Evolutionary conservation across 225 moss, liverwort and hornwort genomes (phyloP), one percentile per base, ranked within the genome.

Genomic region (Rhytidiadelphus loreus): DNA sequence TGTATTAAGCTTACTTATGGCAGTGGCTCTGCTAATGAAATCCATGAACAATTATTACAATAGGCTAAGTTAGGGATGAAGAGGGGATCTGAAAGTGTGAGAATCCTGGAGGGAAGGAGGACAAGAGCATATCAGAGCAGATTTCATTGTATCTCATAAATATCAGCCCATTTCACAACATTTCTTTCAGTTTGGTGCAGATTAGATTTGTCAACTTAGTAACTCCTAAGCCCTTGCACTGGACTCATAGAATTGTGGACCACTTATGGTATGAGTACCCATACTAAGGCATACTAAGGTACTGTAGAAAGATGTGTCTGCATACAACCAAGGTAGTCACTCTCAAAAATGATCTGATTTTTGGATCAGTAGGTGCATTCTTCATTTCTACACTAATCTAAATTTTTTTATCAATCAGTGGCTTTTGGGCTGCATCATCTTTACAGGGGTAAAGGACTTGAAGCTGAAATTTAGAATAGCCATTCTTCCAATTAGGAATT

Each of bases 141-240:
- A 91, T 91, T 91, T 90, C 70, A 82, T 91, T 88, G 89, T 82
- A 91, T 87, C 87, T 90, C 3, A 9, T 35, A 63, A 82, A 91
- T 88, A 87, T 71, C 80, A 41, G 77, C 37, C 85, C 28, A 70
- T 80, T 86, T 73, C 70, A 41, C 44, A 82, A 55, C 88, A 86
- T 85, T 76, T 79, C 77, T 60, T 83, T 46, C 9, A 46, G 46
- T 46, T 72, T 81, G 89, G 70, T 82, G 91, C 62, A 56, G 89
- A 91, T 91, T 68, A 71, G 87, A 91, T 90, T 88, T 85, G 84
- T 68, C 84, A 87, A 87, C 68, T 37, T 22, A 32, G 1, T 12
- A 13, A 4, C 9, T n/a, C n/a, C 9, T 12, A 16, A 50, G 59
- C 29, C 15, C 59, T 46, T 46, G 50, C 48, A 30, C 44, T 57